Evolutionary conservation across 495 filamentous ascomycete species (phyloP).

Genomic region (Choiromyces venosus): DNA sequence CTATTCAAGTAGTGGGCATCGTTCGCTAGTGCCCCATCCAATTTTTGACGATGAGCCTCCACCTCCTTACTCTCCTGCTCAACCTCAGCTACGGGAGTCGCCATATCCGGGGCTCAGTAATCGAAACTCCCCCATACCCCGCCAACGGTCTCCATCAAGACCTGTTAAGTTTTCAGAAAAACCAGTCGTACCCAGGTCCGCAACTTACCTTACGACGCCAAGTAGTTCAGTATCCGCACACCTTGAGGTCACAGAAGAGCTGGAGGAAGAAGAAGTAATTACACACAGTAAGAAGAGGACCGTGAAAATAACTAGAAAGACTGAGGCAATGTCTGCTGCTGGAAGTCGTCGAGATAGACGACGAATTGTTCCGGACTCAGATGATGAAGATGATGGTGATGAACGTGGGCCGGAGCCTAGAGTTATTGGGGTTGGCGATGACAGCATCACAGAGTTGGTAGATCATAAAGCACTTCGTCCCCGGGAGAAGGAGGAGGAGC

Average conservation of each 20-base stretch:
- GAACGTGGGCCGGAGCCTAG: neutral
- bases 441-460: conserved; percentile 7
- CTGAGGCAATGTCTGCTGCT: neutral
- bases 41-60: conserved; percentile 11
- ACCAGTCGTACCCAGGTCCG: neutral
- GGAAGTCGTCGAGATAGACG: neutral
- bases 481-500: neutral
- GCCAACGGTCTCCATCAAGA: neutral
- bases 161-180: neutral
- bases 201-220: neutral
- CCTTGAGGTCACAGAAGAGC: conserved; percentile 21
- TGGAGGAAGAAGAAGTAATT: conserved; percentile 16
- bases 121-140: neutral
- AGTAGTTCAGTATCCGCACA: neutral
- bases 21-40: neutral
- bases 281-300: conserved; percentile 19
- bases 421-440: neutral
- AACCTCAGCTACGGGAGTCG: neutral
- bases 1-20: neutral
- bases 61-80: conserved; percentile 21
- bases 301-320: conserved; percentile 15
- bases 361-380: conserved; percentile 25
- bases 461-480: neutral
- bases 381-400: conserved; percentile 19
- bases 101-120: conserved; percentile 11